These are phyloP conservation scores for Sporopachydermia cereana DNA, from an alignment of 1,139 yeast genomes.

Conservation along the genomic window DNA sequence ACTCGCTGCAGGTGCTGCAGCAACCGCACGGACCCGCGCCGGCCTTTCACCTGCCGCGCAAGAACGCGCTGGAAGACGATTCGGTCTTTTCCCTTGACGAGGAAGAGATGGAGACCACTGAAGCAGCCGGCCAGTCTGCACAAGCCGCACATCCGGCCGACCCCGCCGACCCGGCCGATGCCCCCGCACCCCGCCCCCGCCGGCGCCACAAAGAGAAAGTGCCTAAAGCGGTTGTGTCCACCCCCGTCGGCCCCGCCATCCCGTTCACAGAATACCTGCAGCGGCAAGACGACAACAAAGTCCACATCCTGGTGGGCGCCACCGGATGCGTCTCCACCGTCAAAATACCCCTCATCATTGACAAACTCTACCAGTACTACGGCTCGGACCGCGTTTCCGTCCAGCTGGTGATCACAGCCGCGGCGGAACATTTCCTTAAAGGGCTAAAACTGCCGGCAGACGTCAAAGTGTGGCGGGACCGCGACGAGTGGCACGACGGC, in stretches of 20 bases:
- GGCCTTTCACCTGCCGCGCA: neutral
- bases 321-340: conserved; percentile 97
- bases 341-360: conserved; percentile 78
- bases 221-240: conserved; percentile 28
- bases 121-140: conserved; percentile 5
- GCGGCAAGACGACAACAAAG: conserved; percentile 66
- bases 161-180: neutral
- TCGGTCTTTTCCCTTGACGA: neutral
- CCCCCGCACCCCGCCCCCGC: conserved; percentile 1
- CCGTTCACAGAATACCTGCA: conserved; percentile 64
- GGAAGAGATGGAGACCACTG: conserved; percentile 3
- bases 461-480: conserved; percentile 75
- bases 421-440: conserved; percentile 72
- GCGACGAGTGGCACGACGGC: conserved; percentile 57
- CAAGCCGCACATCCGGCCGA: conserved; percentile 6
- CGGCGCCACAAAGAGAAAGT: conserved; percentile 17
- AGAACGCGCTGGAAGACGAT: neutral
- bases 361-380: conserved; percentile 65
- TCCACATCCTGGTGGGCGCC: conserved; percentile 81
- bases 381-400: conserved; percentile 63
- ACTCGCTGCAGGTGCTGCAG: conserved; percentile 9
- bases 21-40: neutral
- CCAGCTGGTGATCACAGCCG: conserved; percentile 73
- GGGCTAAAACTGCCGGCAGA: conserved; percentile 62
- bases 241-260: conserved; percentile 58